Evolutionary conservation across 23 red algal genomes (phyloP), one percentile per base, ranked within the genome.

Genomic region (Cyanidiococcus yangmingshanensis): DNA sequence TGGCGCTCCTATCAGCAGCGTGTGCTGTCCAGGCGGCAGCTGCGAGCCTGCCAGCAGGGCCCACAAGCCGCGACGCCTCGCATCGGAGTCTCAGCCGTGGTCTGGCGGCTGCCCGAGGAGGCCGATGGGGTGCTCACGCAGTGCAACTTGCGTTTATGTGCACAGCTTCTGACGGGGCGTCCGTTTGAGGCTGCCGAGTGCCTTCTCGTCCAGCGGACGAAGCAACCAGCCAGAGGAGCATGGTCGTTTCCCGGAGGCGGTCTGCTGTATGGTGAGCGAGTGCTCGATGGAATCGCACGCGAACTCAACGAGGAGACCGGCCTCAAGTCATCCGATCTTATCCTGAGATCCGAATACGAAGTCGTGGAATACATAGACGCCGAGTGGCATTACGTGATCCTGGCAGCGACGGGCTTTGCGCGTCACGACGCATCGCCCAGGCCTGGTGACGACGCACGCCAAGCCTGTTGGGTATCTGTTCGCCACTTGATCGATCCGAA

Each of bases 241-340:
- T 71, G 63, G 63, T 25, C 63, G 7, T 35, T 71, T 32, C 63
- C 63, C n/a, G 63, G 63, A 27, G 63, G 63, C 63, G 7, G 32
- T 35, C 27, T 71, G 63, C 63, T 27, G 3, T 25, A 7, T 7
- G n/a, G 32, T 12, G 63, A 71, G 63, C 32, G 16, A 35, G 63
- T 71, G 63, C 32, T 71, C n/a, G n/a, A 71, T 7, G 63, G n/a
- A 2, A 35, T 71, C 3, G 63, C 63, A 7, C 63, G 63, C 27
- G 63, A 71, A 29, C 63, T 71, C n/a, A 3, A 27, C 27, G 63
- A 71, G 32, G 63, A 71, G 63, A 35, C 32, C 7, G n/a, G 32
- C 63, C 63, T 71, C n/a, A 7, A 7, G 12, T 30, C 12, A 29
- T 35, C 63, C 7, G 63, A 71, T 29, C 3, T 32, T 30, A 35